Conservation (phyloP, 2,329 filamentous ascomycete species). For the Colletotrichum tropicale region DNA sequence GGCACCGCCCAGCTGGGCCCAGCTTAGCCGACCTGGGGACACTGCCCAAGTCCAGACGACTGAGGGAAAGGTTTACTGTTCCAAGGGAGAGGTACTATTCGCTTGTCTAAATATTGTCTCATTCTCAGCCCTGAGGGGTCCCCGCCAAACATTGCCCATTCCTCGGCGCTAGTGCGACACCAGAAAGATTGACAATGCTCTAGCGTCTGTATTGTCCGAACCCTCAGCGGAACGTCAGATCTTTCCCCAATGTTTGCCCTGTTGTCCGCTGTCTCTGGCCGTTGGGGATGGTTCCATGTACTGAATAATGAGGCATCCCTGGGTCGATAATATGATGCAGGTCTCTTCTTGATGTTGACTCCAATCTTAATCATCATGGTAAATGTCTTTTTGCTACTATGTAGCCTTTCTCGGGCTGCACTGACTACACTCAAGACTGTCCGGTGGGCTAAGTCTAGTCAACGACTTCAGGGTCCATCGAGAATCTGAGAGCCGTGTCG, state of each 20-base stretch:
- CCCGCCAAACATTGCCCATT: not conserved
- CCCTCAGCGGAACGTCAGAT: not conserved
- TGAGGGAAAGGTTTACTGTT: no score
- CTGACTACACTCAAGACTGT: not conserved
- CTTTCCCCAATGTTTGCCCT: not conserved
- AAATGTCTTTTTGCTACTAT: not conserved
- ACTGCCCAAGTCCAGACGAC: not conserved
- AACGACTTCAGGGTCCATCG: not conserved
- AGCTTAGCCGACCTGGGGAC: not conserved
- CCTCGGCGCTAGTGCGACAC: not conserved
- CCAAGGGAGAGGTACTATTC: not conserved
- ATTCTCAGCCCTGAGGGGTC: not conserved
- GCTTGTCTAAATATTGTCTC: not conserved
- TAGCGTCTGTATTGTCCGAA: constrained; percentile 4
- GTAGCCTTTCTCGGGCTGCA: not conserved
- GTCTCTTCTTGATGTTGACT: not conserved
- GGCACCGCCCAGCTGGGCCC: not conserved
- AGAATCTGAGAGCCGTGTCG: not conserved
- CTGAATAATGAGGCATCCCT: not conserved
- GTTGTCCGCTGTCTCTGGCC: not conserved
- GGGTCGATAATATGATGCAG: not conserved
- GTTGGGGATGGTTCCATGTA: not conserved
- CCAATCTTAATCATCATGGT: not conserved
- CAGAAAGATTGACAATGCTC: not conserved
- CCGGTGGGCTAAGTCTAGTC: not conserved